These are phyloP conservation scores for Alternaria ethzedia DNA, from an alignment of 2,329 filamentous ascomycete genomes.

Conservation along the genomic window DNA sequence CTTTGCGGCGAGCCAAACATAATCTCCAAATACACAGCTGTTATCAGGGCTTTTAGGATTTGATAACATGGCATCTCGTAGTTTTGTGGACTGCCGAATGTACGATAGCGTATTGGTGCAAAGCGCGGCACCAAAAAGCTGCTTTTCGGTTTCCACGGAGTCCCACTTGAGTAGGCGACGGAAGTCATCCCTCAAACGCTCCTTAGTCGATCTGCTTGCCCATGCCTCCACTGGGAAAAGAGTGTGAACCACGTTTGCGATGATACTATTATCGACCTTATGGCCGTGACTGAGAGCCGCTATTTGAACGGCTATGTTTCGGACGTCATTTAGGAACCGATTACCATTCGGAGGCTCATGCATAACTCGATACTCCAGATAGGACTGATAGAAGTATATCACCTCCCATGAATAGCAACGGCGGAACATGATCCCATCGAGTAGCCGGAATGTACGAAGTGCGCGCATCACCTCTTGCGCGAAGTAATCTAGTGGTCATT, in stretches of 20 bases:
- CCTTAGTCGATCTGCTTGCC: no score
- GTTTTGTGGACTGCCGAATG: neutral
- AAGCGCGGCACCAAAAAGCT: neutral
- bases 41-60: rapidly evolving
- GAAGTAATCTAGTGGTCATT: neutral
- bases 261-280: no score
- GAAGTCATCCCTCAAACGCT: no score
- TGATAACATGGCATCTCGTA: neutral
- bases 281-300: no score
- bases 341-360: neutral
- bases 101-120: neutral
- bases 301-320: no score
- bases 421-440: neutral
- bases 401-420: rapidly evolving
- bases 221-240: no score
- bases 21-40: neutral
- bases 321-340: no score
- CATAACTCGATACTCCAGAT: neutral
- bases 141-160: neutral
- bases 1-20: no score
- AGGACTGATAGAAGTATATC: rapidly evolving
- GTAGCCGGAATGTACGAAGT: neutral
- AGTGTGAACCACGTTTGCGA: no score
- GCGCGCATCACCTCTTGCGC: neutral
- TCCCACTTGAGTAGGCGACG: no score